Evolutionary conservation across 805 yeast species (phyloP).

Genomic region (Lipomyces starkeyi): DNA sequence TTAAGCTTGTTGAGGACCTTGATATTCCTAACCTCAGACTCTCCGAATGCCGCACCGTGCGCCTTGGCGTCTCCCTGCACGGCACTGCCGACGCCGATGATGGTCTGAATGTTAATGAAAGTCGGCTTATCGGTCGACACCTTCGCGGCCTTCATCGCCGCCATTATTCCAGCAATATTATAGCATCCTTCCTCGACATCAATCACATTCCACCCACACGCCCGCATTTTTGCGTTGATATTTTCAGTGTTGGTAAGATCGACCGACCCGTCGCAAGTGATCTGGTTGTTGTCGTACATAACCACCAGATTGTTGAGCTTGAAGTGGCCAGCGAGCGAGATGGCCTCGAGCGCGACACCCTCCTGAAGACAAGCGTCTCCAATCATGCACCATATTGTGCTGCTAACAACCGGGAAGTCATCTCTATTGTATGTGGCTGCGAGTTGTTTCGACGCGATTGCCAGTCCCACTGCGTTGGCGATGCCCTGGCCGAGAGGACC

Average conservation of each 20-base stretch:
- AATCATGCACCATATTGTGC: slow-evolving; percentile 47
- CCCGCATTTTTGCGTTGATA: slow-evolving; percentile 46
- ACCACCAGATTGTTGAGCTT: slow-evolving; percentile 48
- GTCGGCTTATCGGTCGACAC: slow-evolving; percentile 47
- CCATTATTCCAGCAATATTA: slow-evolving; percentile 45
- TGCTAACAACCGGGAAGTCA: slow-evolving; percentile 44
- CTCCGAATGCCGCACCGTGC: slow-evolving; percentile 27
- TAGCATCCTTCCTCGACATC: slow-evolving; percentile 48
- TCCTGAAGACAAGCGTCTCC: slow-evolving; percentile 54
- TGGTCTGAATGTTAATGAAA: slow-evolving; percentile 47
- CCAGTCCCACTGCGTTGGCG: slow-evolving; percentile 51
- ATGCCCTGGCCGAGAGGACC: slow-evolving; percentile 50
- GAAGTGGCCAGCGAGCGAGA: slow-evolving; percentile 51
- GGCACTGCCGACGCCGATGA: slow-evolving; percentile 15
- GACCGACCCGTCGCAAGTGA: slow-evolving; percentile 24
- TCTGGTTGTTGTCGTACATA: slow-evolving; percentile 49
- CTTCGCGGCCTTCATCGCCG: slow-evolving; percentile 49
- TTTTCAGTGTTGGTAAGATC: slow-evolving; percentile 45
- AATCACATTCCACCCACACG: slow-evolving; percentile 49
- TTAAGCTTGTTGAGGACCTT: slow-evolving; percentile 16
- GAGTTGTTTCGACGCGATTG: slow-evolving; percentile 49
- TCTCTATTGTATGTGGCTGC: slow-evolving; percentile 48
- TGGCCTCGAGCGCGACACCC: slow-evolving; percentile 51
- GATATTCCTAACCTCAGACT: slow-evolving; percentile 14
- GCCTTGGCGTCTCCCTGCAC: slow-evolving; percentile 22